These are phyloP conservation scores for Gossypium arboreum DNA, from an alignment of 345 rosid genomes.

Conservation along the genomic window DNA sequence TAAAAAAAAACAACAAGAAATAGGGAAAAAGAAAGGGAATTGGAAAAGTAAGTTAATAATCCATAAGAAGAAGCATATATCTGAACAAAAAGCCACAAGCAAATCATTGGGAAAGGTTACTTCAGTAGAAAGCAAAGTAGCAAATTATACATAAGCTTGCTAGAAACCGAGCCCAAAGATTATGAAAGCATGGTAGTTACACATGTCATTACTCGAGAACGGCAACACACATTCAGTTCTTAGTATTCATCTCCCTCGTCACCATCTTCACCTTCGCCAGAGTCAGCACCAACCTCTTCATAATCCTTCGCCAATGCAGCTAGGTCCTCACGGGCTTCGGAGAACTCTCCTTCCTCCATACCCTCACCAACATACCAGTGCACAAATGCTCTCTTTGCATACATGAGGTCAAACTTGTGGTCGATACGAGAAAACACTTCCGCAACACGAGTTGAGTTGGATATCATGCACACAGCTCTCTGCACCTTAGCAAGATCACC, in stretches of 20 bases:
- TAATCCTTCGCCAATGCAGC: conserved; percentile 47
- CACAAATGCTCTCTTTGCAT: conserved; percentile 48
- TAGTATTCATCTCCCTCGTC: conserved; percentile 40
- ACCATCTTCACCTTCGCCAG: conserved; percentile 41
- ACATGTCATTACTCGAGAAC: background rate
- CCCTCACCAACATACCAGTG: conserved; percentile 59
- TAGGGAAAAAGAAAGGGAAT: too few species aligned
- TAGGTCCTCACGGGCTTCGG: conserved; percentile 50
- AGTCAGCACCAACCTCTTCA: conserved; percentile 50
- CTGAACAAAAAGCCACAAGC: too few species aligned
- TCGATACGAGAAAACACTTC: conserved; percentile 46
- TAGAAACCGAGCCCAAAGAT: background rate
- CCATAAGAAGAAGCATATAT: too few species aligned
- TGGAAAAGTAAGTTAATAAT: too few species aligned
- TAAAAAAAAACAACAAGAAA: too few species aligned
- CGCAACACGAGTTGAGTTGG: conserved; percentile 45
- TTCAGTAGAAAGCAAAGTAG: conserved; percentile 3
- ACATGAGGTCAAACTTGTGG: conserved; percentile 50
- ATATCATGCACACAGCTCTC: conserved; percentile 51
- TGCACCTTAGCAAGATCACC: conserved; percentile 48
- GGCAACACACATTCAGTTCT: background rate
- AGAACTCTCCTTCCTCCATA: conserved; percentile 56
- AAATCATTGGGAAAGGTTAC: background rate
- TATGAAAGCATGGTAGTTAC: background rate
- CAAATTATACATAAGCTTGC: background rate